Evolutionary conservation across 2,329 filamentous ascomycete species (phyloP), one percentile per base, ranked within the genome.

Genomic region (Monilinia aucupariae): DNA sequence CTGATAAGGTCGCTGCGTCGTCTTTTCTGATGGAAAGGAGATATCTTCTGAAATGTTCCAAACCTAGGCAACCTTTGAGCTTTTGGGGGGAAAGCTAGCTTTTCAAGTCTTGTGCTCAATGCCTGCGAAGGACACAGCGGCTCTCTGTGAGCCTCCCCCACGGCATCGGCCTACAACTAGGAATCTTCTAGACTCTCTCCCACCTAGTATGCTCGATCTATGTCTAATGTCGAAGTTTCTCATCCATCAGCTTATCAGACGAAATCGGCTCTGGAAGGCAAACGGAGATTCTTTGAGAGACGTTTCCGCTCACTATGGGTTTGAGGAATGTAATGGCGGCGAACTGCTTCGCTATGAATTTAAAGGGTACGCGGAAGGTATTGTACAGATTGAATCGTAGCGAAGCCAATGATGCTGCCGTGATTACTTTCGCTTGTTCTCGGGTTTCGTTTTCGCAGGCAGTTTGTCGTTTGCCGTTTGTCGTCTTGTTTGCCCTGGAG

Each of bases 91-190:
- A 62, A 39, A 17, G 2, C 52, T 48, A 10, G 47, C 32, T 47
- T 43, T 34, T 49, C 22, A 12, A 37, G 17, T 55, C 34, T 58
- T 58, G 45, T 62, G 43, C 52, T 49, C 53, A 62, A 45, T 58
- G 45, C 43, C 45, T 58, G 53, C 60, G 30, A 62, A 50, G 41
- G 50, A 62, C 45, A 50, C 52, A 51, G 30, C 60, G 34, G 60
- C 51, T 49, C 60, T 62, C 25, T 49, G 54, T 56, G 50, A 62
- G 61, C 61, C 54, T 53, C 54, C 61, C 61, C 61, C 50, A 49
- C 60, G 60, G 60, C 61, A 63, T 63, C 61, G 32, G 61, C 54
- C 61, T 41, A 52, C 48, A 43, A 52, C 53, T 27, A 32, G 25
- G 30, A 60, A 56, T 62, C 20, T 22, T 39, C 30, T 25, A 43